phyloP scores from a whole-genome alignment of 805 yeast species.

The Sungouiozyma intestinalis region DNA sequence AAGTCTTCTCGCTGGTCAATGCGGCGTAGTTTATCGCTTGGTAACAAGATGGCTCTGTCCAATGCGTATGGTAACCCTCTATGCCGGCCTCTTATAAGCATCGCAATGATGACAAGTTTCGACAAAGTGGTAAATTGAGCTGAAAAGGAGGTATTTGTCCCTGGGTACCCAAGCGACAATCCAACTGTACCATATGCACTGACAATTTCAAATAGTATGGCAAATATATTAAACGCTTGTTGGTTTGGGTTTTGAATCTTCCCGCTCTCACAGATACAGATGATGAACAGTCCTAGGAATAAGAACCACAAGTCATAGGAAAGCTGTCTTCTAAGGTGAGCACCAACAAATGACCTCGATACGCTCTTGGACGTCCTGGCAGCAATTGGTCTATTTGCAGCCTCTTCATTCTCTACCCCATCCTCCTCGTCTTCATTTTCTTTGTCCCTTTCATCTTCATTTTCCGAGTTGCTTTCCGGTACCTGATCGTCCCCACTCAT shows the following conservation, averaged over 20 bases:
- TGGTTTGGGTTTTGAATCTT: constrained; percentile 37
- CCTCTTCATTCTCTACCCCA: neutral
- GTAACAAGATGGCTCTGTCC: constrained; percentile 87
- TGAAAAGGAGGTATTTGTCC: constrained; percentile 55
- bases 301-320: constrained; percentile 92
- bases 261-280: constrained; percentile 78
- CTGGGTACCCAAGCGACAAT: constrained; percentile 72
- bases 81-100: constrained; percentile 91
- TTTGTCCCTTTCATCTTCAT: constrained; percentile 4
- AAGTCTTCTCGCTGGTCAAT: constrained; percentile 48
- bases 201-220: constrained; percentile 73
- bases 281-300: constrained; percentile 74
- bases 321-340: constrained; percentile 81
- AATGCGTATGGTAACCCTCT: constrained; percentile 90
- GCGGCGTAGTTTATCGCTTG: constrained; percentile 50
- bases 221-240: constrained; percentile 53
- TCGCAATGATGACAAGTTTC: constrained; percentile 73
- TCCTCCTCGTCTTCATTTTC: constrained; percentile 15
- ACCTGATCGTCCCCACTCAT: constrained; percentile 10
- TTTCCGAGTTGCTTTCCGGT: neutral
- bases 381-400: neutral
- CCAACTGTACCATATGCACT: constrained; percentile 98
- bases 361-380: constrained; percentile 5
- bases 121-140: constrained; percentile 63
- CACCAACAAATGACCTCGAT: constrained; percentile 56